phyloP scores from a whole-genome alignment of 169 alveolate genomes.

The Plasmodium adleri region DNA sequence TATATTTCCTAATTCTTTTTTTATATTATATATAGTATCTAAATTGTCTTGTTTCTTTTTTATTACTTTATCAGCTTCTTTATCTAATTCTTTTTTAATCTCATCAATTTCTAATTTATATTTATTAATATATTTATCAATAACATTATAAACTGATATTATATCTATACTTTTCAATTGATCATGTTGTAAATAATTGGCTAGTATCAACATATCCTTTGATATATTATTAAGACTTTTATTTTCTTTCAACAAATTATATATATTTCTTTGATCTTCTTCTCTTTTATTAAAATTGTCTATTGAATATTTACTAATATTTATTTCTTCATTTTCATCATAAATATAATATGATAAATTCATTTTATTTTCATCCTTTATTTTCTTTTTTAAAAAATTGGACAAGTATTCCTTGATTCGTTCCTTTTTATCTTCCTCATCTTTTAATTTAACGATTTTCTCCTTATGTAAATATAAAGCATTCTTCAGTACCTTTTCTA shows the following conservation, averaged over 20 bases:
- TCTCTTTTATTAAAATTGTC: not conserved
- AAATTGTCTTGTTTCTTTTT: conserved; percentile 11
- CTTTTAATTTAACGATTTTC: not conserved
- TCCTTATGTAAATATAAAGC: conserved; percentile 30
- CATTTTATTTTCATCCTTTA: not conserved
- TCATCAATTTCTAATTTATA: conserved; percentile 16
- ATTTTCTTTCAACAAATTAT: conserved; percentile 13
- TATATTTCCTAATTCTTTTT: conserved; percentile 27
- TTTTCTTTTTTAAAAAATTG: conserved; percentile 18
- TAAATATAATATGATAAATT: not conserved
- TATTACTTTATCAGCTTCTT: conserved; percentile 23
- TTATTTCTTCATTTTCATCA: not conserved
- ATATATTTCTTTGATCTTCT: conserved; percentile 17
- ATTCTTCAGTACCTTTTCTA: conserved; percentile 36
- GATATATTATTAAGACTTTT: conserved; percentile 28
- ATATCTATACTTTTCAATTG: conserved; percentile 13
- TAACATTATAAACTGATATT: conserved; percentile 21
- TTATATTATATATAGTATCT: conserved; percentile 9
- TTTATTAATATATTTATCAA: conserved; percentile 33
- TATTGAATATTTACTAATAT: not conserved
- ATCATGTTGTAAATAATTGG: conserved; percentile 12
- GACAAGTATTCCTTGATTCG: conserved; percentile 33
- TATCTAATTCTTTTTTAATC: conserved; percentile 24
- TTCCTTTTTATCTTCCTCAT: conserved; percentile 24
- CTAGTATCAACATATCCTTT: conserved; percentile 15